Evolutionary conservation across 2,329 filamentous ascomycete genomes (phyloP).

Genomic region (Fusarium cicatricum): DNA sequence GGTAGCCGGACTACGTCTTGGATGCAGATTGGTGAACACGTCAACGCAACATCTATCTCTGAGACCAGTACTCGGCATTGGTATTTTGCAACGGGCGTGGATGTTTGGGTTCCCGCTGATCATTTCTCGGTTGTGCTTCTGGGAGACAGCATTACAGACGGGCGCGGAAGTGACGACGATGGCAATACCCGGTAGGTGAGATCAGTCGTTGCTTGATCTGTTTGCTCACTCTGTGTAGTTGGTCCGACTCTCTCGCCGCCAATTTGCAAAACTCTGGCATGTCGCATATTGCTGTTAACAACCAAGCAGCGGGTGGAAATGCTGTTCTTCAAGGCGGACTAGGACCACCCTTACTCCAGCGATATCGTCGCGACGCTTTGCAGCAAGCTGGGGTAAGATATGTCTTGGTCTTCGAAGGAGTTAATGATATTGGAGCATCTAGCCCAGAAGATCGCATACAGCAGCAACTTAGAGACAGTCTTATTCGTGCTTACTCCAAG

Average conservation of each 20-base stretch:
- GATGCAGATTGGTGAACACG: slow-evolving; percentile 23
- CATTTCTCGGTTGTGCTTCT: slow-evolving; percentile 25
- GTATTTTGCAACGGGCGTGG: slow-evolving; percentile 26
- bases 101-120: slow-evolving; percentile 15
- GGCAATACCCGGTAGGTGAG: slow-evolving; percentile 13
- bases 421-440: slow-evolving; percentile 23
- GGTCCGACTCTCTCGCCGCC: slow-evolving; percentile 23
- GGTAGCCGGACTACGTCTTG: slow-evolving; percentile 29
- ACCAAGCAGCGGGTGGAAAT: slow-evolving; percentile 28
- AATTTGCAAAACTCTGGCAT: slow-evolving; percentile 13
- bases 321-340: slow-evolving; percentile 25
- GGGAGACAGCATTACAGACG: slow-evolving; percentile 29
- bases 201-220: rapidly evolving
- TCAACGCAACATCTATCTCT: slow-evolving; percentile 23
- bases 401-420: slow-evolving; percentile 17
- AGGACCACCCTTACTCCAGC: slow-evolving; percentile 18
- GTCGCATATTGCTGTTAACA: slow-evolving; percentile 24
- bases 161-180: slow-evolving; percentile 28
- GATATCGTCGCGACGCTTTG: slow-evolving; percentile 23
- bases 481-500: slow-evolving; percentile 10
- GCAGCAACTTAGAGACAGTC: neutral
- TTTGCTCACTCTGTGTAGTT: neutral
- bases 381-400: slow-evolving; percentile 19
- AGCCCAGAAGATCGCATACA: slow-evolving; percentile 11
- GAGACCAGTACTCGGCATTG: slow-evolving; percentile 23